Evolutionary conservation across 352 stramenopile species (phyloP), one percentile per base, ranked within the genome.

Genomic region (Globisporangium solare): DNA sequence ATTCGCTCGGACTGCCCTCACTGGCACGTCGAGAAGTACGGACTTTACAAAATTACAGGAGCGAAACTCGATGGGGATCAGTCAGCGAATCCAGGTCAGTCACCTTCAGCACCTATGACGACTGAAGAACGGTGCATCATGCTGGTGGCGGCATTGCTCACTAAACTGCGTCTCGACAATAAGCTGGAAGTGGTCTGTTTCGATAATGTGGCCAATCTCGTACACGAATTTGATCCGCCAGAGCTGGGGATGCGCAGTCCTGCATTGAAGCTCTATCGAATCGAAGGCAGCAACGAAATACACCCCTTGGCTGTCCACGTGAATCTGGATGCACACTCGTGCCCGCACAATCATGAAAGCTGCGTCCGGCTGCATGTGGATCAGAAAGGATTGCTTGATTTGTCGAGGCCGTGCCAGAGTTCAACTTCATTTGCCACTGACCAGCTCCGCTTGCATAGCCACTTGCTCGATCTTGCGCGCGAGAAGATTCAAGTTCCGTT

Each of bases 1-100:
- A 48, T 83, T 6, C 59, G 31, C 24, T 48, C 56, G 11, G 42
- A 68, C 2, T 63, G 48, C 17, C 39, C 18, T n/a, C 64, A 51
- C 32, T 83, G 73, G 73, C 54, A 68, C 14, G 27, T 80, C 18
- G 62, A 67, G 37, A 79, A 69, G 59, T 62, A 62, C 31, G 49
- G 56, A 15, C 69, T 47, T 32, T 83, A 80, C 62, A 63, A 50
- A n/a, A 54, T 80, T 11, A 27, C 14, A 20, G 63, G 55, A 53
- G 56, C 50, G 47, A 40, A 56, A 15, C 17, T 22, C 13, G 48
- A 56, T 31, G 56, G 51, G n/a, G 35, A 57, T 15, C 4, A 47
- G 27, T 15, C 15, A 7, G 1, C 21, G 13, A 31, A 11, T 6
- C 10, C 46, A 18, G 35, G 41, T 18, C 35, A 35, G 18, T n/a